Base-by-base conservation (phyloP, 306 rosid species). In the Dryas octopetala region DNA sequence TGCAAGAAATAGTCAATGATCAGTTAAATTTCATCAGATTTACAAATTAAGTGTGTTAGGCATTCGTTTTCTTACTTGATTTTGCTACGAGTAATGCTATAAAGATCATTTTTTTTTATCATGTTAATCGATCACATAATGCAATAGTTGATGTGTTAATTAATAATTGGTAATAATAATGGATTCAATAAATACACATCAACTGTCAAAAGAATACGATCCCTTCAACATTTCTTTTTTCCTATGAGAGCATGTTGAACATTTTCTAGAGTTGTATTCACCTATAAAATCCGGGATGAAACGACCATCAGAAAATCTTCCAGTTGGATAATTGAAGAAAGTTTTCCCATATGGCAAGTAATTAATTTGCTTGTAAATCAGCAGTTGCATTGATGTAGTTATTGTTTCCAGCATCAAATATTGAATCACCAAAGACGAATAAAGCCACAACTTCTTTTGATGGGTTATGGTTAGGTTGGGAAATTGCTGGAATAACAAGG, bases 261-360 rank as follows among this genome's bases (percentile, higher is more conserved):
- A 28, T 28, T 28, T 32, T 32, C 38, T 32, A 32, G 38, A 32
- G 38, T 32, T 2, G 38, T 32, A 32, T 23, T 63, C 77, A 87
- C 89, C 91, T 14, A 85, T 73, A 74, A 85, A 87, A 81, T 86
- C 85, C 38, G 88, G 88, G 47, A 87, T 7, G 2, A 85, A 5
- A 5, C 88, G 85, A 15, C 94, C 88, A 63, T 87, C 83, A 4
- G 80, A 81, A 65, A 57, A 82, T 73, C 94, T 74, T 0, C 93
- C 94, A 4, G 79, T 69, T 8, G 91, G 84, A 53, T 55, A 80
- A 9, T 83, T 80, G 74, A 85, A 89, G 84, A 83, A 87, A 64
- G 84, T 83, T 48, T 83, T 75, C 2, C 88, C 94, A 17, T 89
- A 87, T 4, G 94, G 91, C 9, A 15, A 6, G 46, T 50, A 79